These are phyloP conservation scores for Passalora sequoiae DNA, from an alignment of 2,329 filamentous ascomycete species.

Conservation along the genomic window DNA sequence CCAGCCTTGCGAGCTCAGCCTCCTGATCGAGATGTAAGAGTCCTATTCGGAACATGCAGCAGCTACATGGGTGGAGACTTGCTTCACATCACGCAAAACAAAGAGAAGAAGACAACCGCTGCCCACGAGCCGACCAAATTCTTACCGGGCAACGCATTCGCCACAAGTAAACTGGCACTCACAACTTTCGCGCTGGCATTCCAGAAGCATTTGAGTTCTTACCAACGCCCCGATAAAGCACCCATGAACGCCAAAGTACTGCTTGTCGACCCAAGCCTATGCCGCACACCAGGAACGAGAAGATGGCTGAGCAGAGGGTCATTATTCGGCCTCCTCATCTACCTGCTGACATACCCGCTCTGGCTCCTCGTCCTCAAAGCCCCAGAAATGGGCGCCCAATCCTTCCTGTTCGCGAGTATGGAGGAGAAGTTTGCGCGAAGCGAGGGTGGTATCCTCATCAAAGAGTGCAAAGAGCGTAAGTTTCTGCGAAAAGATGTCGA, in stretches of 20 bases:
- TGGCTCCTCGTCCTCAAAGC: slow-evolving; percentile 89
- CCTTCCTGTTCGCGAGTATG: slow-evolving; percentile 79
- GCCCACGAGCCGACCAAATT: slow-evolving; percentile 34
- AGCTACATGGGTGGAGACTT: slow-evolving; percentile 77
- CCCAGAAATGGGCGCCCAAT: slow-evolving; percentile 76
- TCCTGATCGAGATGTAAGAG: slow-evolving; percentile 83
- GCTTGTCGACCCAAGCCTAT: slow-evolving; percentile 79
- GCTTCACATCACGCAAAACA: slow-evolving; percentile 48
- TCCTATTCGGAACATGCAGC: slow-evolving; percentile 81
- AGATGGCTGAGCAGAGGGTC: slow-evolving; percentile 83
- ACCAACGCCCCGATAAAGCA: slow-evolving; percentile 74
- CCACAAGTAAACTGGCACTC: slow-evolving; percentile 61
- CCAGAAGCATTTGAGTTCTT: slow-evolving; percentile 83
- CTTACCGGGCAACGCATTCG: slow-evolving; percentile 43
- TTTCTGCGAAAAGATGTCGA: slow-evolving; percentile 66
- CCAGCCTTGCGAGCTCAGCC: slow-evolving; percentile 88
- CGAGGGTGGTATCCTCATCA: slow-evolving; percentile 67
- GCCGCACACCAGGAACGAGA: slow-evolving; percentile 79
- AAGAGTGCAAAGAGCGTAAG: slow-evolving; percentile 77
- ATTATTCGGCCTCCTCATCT: slow-evolving; percentile 70
- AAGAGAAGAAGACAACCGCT: slow-evolving; percentile 53
- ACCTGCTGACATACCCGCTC: slow-evolving; percentile 70
- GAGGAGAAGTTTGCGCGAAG: slow-evolving; percentile 64
- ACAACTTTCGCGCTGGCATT: slow-evolving; percentile 87
- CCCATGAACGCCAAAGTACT: slow-evolving; percentile 79